Conservation (phyloP, 2,329 filamentous ascomycete species). For the Ceratocystis albifundus region DNA sequence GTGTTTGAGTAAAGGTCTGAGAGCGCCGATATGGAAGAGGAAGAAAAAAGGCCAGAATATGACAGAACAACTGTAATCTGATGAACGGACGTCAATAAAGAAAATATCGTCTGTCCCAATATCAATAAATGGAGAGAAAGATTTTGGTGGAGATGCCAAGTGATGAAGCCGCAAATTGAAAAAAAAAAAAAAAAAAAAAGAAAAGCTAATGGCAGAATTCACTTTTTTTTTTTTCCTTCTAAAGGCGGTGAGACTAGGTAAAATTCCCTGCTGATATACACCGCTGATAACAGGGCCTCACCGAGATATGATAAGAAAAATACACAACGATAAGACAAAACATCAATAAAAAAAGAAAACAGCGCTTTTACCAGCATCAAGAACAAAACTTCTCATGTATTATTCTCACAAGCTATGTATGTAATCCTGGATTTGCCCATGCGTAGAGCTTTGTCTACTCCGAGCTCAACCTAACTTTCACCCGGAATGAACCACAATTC, state of each 20-base stretch:
- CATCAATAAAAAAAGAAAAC: background rate
- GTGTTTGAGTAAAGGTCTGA: background rate
- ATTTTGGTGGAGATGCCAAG: constrained; percentile 20
- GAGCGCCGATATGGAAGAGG: background rate
- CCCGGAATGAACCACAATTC: background rate
- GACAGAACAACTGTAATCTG: background rate
- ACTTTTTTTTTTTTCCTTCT: constrained; percentile 18
- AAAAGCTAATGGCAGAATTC: constrained; percentile 20
- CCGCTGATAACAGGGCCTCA: constrained; percentile 11
- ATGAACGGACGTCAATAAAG: background rate
- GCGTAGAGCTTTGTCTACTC: too few species aligned
- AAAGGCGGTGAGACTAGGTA: constrained; percentile 19
- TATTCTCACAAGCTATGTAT: too few species aligned
- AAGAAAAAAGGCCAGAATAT: background rate
- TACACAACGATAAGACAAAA: constrained; percentile 15
- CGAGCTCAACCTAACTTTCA: background rate
- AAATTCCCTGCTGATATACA: background rate
- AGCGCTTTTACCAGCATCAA: background rate
- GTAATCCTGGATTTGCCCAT: too few species aligned
- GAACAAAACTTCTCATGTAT: too few species aligned
- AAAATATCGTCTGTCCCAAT: background rate
- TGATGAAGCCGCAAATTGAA: constrained; percentile 7
- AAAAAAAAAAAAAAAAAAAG: constrained; percentile 22
- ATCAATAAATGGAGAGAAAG: background rate
- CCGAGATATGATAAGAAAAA: constrained; percentile 11